Base-by-base conservation (phyloP, 805 yeast genomes). In the Candida tibetensis region DNA sequence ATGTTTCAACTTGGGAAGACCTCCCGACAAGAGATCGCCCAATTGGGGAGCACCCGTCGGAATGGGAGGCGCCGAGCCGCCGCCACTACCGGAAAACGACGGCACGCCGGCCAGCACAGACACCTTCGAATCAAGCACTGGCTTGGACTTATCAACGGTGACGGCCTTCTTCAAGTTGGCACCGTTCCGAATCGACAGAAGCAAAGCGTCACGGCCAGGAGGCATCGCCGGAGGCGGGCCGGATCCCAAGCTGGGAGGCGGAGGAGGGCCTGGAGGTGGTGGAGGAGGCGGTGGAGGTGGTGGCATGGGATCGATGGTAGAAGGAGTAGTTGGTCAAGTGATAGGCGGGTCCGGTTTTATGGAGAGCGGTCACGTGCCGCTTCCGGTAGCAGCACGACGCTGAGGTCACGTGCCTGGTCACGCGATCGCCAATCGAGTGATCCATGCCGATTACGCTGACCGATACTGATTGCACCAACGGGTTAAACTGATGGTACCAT, bases 181-280 rank as follows among this genome's bases (percentile, higher is more conserved):
- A 3, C 74, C 75, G 42, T 85, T 84, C 52, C 88, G 77, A 47
- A 91, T 91, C 57, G 86, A 95, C 21, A 93, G 87, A 17, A 91
- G 69, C 36, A 91, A 53, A 1, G 75, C 74, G 39, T 70, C 74
- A 35, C 74, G 53, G 8, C 72, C 60, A 4, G 47, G 41, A 40
- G 51, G 50, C 39, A 46, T 44, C 10, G 45, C 36, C 4, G 63
- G 47, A 7, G 66, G 58, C 13, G 53, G 55, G 2, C 44, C 44
- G 34, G 58, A 37, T 34, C 66, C 48, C 29, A 62, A 52, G 42
- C 57, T 40, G 22, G 69, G 51, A 36, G 55, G 48, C 1, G 58
- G 46, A 2, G 58, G 49, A 14, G 32, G 30, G 14, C 30, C 26
- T 8, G 55, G 52, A 15, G 58, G 57, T 0, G 60, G 57, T 5